phyloP scores from a whole-genome alignment of 2,329 filamentous ascomycete species.

The Grosmannia penicillata region DNA sequence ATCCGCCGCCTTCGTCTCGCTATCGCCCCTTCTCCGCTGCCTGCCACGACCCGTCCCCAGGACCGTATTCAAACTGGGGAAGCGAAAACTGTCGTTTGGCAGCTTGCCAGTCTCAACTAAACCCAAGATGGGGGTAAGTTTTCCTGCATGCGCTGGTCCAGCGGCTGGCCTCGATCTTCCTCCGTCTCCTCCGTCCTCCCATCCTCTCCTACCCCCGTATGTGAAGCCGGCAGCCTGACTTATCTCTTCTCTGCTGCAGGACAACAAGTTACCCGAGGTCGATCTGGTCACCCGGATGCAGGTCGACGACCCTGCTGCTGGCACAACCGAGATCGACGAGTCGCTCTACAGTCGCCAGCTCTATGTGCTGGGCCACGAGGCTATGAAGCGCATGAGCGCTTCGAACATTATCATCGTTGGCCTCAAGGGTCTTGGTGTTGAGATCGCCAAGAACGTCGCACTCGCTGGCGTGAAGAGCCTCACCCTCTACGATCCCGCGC shows the following conservation, averaged over 20 bases:
- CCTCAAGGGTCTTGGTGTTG: constrained; percentile 85
- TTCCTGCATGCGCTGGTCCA: neutral
- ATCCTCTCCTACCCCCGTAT: neutral
- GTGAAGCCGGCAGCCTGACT: neutral
- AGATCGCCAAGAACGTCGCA: constrained; percentile 97
- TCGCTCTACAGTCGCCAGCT: constrained; percentile 62
- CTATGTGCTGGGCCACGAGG: constrained; percentile 58
- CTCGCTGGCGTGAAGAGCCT: constrained; percentile 96
- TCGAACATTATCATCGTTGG: constrained; percentile 90
- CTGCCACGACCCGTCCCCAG: neutral
- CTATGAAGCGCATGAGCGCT: constrained; percentile 98
- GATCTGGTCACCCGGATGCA: constrained; percentile 51
- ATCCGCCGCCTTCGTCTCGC: neutral
- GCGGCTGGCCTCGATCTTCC: neutral
- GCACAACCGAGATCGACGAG: constrained; percentile 52
- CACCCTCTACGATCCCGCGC: constrained; percentile 79
- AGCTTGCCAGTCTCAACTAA: constrained; percentile 41
- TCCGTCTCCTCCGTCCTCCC: neutral
- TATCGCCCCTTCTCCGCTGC: too few relatives aligned
- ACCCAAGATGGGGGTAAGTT: constrained; percentile 46
- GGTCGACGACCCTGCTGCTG: constrained; percentile 38
- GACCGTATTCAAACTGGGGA: constrained; percentile 38
- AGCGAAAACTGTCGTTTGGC: constrained; percentile 51
- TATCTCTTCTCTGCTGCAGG: constrained; percentile 3
- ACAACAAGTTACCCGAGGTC: constrained; percentile 42